Conservation (phyloP, 768 basidiomycete species). For the Leucocoprinus leucothites region DNA sequence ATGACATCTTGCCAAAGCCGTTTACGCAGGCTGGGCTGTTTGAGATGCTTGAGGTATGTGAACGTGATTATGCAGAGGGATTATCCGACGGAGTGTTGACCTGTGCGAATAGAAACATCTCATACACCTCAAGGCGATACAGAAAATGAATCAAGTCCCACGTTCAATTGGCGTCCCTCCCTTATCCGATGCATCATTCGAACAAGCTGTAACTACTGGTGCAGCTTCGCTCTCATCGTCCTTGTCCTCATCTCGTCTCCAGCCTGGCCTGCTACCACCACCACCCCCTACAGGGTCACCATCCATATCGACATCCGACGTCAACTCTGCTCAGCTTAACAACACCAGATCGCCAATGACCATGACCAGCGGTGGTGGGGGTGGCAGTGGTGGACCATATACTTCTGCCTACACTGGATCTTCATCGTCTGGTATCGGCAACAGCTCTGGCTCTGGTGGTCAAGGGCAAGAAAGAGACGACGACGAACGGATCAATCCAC, state of each 20-base stretch:
- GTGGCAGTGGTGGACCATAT: no score
- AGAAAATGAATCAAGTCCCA: constrained; percentile 65
- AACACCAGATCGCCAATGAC: no score
- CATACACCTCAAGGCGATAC: constrained; percentile 82
- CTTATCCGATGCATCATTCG: constrained; percentile 50
- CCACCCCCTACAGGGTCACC: constrained; percentile 13
- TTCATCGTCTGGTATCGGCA: neutral
- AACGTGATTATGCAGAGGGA: neutral
- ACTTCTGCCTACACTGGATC: neutral
- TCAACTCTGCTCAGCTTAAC: no score
- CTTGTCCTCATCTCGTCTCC: constrained; percentile 1
- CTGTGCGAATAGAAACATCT: constrained; percentile 74
- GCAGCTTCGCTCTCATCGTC: neutral
- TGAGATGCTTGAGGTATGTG: constrained; percentile 82
- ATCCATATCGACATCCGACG: neutral
- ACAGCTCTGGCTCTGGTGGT: neutral
- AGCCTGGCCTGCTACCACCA: constrained; percentile 11
- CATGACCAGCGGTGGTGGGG: no score
- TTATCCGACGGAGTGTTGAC: neutral
- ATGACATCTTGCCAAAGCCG: constrained; percentile 94
- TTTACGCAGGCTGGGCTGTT: constrained; percentile 93
- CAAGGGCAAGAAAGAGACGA: constrained; percentile 31
- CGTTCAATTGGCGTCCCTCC: constrained; percentile 67
- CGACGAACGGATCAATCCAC: constrained; percentile 70
- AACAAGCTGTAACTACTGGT: constrained; percentile 45